Conservation (phyloP, 345 rosid genomes). For the Mangifera indica region DNA sequence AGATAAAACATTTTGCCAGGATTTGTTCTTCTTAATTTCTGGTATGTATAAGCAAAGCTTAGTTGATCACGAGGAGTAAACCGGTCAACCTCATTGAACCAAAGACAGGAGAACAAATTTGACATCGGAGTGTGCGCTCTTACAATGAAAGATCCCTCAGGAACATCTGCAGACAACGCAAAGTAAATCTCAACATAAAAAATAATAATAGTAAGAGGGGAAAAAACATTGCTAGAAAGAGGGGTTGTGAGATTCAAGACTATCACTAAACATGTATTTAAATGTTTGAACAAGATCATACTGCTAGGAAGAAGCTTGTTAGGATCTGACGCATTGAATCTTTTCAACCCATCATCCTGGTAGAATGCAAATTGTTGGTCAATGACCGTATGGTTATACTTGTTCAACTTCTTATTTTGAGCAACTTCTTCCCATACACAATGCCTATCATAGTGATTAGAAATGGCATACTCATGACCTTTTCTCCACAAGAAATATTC, state of each 20-base stretch:
- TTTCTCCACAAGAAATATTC: constrained; percentile 95
- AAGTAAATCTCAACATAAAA: not conserved
- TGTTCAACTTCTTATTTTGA: constrained; percentile 89
- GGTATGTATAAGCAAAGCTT: constrained; percentile 84
- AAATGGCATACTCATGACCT: constrained; percentile 89
- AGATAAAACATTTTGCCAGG: constrained; percentile 76
- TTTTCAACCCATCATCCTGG: constrained; percentile 79
- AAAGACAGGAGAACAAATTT: constrained; percentile 91
- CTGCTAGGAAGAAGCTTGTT: constrained; percentile 94
- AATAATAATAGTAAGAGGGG: not conserved
- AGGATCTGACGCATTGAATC: constrained; percentile 75
- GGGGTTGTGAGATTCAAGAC: not conserved
- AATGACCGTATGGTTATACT: constrained; percentile 82
- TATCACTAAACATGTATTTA: no score
- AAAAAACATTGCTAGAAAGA: not conserved
- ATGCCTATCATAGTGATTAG: constrained; percentile 93
- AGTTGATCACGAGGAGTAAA: constrained; percentile 98
- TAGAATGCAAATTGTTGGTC: constrained; percentile 84
- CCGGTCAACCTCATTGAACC: constrained; percentile 97
- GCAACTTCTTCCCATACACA: constrained; percentile 98
- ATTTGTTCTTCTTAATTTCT: constrained; percentile 79
- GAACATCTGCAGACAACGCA: constrained; percentile 67
- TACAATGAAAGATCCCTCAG: constrained; percentile 91
- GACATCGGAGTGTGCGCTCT: constrained; percentile 99
- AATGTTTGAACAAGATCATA: constrained; percentile 32